A percentile compares a stretch with the other conserved stretches of the same genome.
phyloP scores from a whole-genome alignment of 768 basidiomycete species.

The Xerocomellus amylosporus region DNA sequence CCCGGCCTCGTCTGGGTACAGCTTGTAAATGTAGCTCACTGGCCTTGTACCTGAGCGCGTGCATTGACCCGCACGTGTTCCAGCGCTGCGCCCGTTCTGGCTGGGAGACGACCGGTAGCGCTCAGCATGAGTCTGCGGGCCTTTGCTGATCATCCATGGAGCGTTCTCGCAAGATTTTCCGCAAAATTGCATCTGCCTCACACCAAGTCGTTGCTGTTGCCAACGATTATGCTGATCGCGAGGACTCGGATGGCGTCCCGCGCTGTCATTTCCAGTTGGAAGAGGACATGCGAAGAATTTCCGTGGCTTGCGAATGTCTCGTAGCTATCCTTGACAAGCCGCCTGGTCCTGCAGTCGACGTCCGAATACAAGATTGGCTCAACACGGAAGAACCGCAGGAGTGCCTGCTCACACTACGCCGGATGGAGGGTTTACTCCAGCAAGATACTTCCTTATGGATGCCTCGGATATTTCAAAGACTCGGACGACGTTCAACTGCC shows the following conservation, averaged over 20 bases:
- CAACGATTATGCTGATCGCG: background rate
- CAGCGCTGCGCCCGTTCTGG: no score
- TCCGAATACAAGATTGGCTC: slow-evolving; percentile 5
- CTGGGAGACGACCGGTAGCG: no score
- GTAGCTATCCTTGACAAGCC: background rate
- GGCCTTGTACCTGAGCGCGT: no score
- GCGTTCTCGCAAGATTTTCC: slow-evolving; percentile 3
- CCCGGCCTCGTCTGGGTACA: no score
- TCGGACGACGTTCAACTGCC: background rate
- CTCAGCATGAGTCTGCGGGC: no score
- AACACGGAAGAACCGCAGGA: background rate
- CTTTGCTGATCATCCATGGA: background rate
- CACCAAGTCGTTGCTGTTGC: background rate
- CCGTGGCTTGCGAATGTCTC: slow-evolving; percentile 3
- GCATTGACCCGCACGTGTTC: no score
- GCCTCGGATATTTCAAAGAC: background rate
- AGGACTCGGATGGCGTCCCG: background rate
- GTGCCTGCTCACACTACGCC: background rate
- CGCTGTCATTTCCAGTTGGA: slow-evolving; percentile 5
- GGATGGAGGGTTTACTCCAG: background rate
- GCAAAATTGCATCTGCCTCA: background rate
- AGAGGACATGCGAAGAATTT: slow-evolving; percentile 3
- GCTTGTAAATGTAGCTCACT: no score
- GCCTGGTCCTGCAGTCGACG: background rate
- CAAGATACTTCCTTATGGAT: background rate